A percentile compares a stretch with the other conserved stretches of the same genome.
Conservation (phyloP, 768 basidiomycete genomes). For the Podaxis pistillaris region DNA sequence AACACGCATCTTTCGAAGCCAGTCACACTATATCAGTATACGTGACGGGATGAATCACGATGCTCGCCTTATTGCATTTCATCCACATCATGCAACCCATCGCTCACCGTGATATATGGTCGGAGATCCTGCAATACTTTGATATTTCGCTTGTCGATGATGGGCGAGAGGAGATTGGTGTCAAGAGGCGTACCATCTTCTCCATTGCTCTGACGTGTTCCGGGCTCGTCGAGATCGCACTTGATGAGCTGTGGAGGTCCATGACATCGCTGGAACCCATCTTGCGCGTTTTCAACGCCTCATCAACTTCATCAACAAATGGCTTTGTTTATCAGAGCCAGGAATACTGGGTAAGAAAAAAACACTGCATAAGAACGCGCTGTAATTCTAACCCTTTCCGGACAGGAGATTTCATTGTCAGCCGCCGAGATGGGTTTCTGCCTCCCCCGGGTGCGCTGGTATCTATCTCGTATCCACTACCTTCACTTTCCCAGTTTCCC, state of each 20-base stretch:
- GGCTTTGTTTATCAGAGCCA: background rate
- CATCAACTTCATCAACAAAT: background rate
- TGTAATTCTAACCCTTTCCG: background rate
- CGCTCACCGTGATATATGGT: background rate
- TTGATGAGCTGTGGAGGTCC: slow-evolving; percentile 5
- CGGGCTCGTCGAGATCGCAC: background rate
- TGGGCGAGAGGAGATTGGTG: background rate
- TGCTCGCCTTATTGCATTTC: background rate
- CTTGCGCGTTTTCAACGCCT: background rate
- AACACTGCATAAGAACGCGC: background rate
- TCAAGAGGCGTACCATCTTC: background rate
- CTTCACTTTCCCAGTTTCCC: background rate
- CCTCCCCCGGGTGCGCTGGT: background rate
- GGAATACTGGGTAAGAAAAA: background rate
- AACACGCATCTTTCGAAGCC: no score
- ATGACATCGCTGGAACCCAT: slow-evolving; percentile 1
- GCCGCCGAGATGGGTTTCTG: background rate
- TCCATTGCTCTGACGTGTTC: background rate
- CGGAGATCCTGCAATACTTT: background rate
- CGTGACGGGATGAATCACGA: background rate
- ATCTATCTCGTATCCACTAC: background rate
- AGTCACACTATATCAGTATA: no score
- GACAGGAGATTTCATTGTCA: background rate
- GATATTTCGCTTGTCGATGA: background rate
- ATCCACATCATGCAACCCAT: background rate